Base-by-base conservation (phyloP, 78 protist species). In the Speleostelium caveatum region DNA sequence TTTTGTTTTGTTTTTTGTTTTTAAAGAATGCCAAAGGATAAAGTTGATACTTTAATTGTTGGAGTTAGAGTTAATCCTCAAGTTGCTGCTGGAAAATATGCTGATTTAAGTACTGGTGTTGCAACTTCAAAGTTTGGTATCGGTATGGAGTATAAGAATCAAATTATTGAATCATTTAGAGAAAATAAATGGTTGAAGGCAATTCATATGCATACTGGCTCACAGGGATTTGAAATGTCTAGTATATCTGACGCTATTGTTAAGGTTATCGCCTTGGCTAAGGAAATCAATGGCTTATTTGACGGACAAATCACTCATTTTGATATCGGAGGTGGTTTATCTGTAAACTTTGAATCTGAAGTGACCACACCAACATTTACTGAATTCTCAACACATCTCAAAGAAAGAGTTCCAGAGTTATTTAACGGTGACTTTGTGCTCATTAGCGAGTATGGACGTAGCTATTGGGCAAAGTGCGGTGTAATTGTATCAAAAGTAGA, bases 61-160 rank as follows among this genome's bases (percentile, higher is more conserved):
- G 91, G 91, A 58, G 56, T 83, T 60, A 45, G 91, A 49, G 26
- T 83, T 26, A 83, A 83, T 41, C 91, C 91, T 59, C 91, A 83
- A 59, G 91, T 83, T 21, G 73, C 14, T 17, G 91, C 91, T 10
- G 91, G 91, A 21, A 83, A 68, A 59, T 60, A 55, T 2, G 49
- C 32, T 6, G 91, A 83, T 69, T 53, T 83, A 30, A 69, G 80
- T 58, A 83, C 91, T 19, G 91, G 91, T 83, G 91, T 83, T 3
- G 79, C 91, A 56, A 83, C 91, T 1, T 35, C 59, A 17, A 83
- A 83, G 65, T 83, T 83, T 83, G 91, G 91, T n/a, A 83, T 83
- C 41, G 91, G 91, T 59, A 69, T 83, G 75, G 61, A 83, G 32
- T 38, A 58, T 59, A 53, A 63, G 2, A 73, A 83, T 0, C 26